Base-by-base conservation (phyloP, 1,284 basidiomycete genomes). In the Sporisorium sorghi region DNA sequence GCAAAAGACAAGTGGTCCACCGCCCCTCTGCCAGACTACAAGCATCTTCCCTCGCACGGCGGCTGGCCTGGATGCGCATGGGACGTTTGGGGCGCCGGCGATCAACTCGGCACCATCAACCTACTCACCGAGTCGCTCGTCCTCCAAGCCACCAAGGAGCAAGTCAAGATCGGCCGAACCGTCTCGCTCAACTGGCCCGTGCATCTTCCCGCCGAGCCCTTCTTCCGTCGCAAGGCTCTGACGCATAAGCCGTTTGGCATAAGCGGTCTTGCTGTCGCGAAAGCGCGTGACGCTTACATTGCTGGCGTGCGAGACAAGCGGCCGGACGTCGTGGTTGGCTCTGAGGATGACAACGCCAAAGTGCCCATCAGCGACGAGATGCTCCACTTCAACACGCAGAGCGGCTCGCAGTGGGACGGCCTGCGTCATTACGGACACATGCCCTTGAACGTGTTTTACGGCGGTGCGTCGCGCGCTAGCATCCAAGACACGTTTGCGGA, bases 361-460 rank as follows among this genome's bases (percentile, higher is more conserved):
- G 63, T 72, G 26, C 64, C 68, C 15, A 42, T 80, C 24, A 67
- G 49, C 21, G 82, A 83, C 23, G 85, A 86, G 54, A 52, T 76
- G 35, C 61, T 86, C 10, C 55, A 79, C 14, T 70, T 91, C 89
- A 91, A 92, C 71, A 90, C 90, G 0, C 91, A 91, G 85, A 90
- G 90, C 0, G 90, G 91, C 24, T 88, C 90, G 4, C 91, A 92
- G 72, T 91, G 91, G 90, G 91, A 91, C 74, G 90, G 91, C 4
- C 80, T 85, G 50, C 63, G 82, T 5, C 85, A 86, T 69, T 84
- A 79, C 56, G 77, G 78, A 5, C 79, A 79, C 33, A 54, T 69
- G 42, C 60, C 56, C 8, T 73, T 75, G 50, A 77, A 78, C 58
- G 68, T 62, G 50, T 82, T 73, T 66, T 83, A 76, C 65, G 65